A percentile compares a stretch with the other conserved stretches of the same genome.
Conservation (phyloP, 2,329 filamentous ascomycete genomes). For the Fusarium sp. region DNA sequence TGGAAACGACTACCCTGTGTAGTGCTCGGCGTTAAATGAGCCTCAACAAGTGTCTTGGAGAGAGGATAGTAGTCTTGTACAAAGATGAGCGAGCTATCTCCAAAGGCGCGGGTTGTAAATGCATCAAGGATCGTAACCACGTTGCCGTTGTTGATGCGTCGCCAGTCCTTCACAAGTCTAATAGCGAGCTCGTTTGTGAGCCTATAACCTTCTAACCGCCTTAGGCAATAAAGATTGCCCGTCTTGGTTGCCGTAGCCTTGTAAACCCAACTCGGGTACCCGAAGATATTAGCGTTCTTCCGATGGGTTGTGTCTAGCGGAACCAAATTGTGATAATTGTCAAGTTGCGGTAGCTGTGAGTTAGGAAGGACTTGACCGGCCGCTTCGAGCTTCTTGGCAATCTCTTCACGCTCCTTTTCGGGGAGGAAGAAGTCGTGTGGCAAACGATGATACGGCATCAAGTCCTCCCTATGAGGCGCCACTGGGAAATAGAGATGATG, state of each 20-base stretch:
- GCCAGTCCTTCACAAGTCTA: slow-evolving; percentile 88
- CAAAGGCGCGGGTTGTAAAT: slow-evolving; percentile 93
- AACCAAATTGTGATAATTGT: slow-evolving; percentile 92
- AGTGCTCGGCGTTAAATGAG: slow-evolving; percentile 70
- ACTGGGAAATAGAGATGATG: slow-evolving; percentile 95
- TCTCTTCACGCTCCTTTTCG: slow-evolving; percentile 86
- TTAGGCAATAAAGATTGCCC: slow-evolving; percentile 87
- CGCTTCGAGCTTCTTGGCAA: slow-evolving; percentile 90
- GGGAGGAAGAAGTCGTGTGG: slow-evolving; percentile 93
- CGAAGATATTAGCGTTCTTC: slow-evolving; percentile 83
- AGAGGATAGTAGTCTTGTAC: slow-evolving; percentile 94
- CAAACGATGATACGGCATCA: slow-evolving; percentile 86
- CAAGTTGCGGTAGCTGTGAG: slow-evolving; percentile 80
- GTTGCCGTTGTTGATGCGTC: slow-evolving; percentile 82
- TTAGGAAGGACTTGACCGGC: slow-evolving; percentile 86
- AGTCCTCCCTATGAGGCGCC: slow-evolving; percentile 83
- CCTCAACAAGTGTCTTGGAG: slow-evolving; percentile 88
- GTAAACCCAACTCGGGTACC: slow-evolving; percentile 93
- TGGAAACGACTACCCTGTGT: slow-evolving; percentile 61
- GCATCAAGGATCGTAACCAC: slow-evolving; percentile 91
- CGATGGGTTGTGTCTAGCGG: slow-evolving; percentile 86
- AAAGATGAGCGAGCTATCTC: slow-evolving; percentile 93
- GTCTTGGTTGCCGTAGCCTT: slow-evolving; percentile 92
- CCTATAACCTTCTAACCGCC: slow-evolving; percentile 89
- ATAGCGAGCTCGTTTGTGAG: slow-evolving; percentile 92